These are phyloP conservation scores for Trichoderma afroharzianum DNA, from an alignment of 2,329 filamentous ascomycete genomes.

Conservation along the genomic window DNA sequence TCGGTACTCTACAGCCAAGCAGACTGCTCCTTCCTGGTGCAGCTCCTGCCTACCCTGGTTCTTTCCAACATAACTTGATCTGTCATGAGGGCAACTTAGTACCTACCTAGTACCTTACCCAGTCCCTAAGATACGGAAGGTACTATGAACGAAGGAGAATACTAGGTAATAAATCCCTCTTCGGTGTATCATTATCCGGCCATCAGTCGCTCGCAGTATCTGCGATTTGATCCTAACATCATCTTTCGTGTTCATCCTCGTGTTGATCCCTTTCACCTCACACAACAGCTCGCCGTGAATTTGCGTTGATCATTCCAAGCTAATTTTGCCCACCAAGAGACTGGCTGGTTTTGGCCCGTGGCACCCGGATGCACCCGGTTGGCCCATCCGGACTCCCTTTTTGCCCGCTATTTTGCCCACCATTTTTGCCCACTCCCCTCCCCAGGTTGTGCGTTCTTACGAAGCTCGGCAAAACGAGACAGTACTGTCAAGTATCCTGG, in stretches of 20 bases:
- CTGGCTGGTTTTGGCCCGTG: not conserved
- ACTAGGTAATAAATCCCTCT: not conserved
- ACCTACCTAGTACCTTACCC: no score
- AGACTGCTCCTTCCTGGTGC: not conserved
- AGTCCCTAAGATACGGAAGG: not conserved
- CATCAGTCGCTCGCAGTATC: not conserved
- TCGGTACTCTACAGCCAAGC: not conserved
- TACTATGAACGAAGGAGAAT: not conserved
- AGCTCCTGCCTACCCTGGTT: not conserved
- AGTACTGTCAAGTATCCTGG: not conserved
- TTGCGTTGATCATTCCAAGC: not conserved
- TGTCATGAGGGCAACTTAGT: not conserved
- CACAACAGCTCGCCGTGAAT: not conserved
- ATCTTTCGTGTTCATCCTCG: not conserved
- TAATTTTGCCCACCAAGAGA: constrained; percentile 6
- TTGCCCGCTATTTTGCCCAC: not conserved
- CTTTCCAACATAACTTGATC: not conserved
- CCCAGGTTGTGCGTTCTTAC: not conserved
- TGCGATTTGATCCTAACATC: not conserved
- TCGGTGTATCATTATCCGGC: not conserved
- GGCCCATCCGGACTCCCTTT: not conserved
- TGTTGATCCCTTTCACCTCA: not conserved
- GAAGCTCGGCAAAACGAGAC: not conserved
- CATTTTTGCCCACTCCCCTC: not conserved
- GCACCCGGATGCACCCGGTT: not conserved